Conservation (phyloP, 2,329 filamentous ascomycete genomes). For the Bipolaris cookei region DNA sequence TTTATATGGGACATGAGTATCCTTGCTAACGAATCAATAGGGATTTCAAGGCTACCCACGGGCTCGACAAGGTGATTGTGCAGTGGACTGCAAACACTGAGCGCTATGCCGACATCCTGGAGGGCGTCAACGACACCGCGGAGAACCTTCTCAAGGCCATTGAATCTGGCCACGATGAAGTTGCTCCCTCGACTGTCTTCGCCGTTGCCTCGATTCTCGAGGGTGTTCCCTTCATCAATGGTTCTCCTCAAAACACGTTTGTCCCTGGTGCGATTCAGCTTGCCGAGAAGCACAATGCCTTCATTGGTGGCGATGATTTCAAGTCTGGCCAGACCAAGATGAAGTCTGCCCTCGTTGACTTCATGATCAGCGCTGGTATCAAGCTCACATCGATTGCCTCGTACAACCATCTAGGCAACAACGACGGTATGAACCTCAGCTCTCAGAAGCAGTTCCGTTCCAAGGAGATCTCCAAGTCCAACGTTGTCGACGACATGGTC, state of each 20-base stretch:
- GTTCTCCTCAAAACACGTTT: slow-evolving; percentile 98
- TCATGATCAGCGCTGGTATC: slow-evolving; percentile 97
- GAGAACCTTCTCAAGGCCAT: slow-evolving; percentile 92
- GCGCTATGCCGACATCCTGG: slow-evolving; percentile 86
- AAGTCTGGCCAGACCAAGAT: slow-evolving; percentile 99
- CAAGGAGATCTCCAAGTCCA: slow-evolving; percentile 99
- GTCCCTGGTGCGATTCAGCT: slow-evolving; percentile 90
- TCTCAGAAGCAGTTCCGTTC: slow-evolving; percentile 98
- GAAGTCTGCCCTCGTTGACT: slow-evolving; percentile 98
- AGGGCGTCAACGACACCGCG: slow-evolving; percentile 93
- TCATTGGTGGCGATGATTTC: slow-evolving; percentile 98
- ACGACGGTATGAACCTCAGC: slow-evolving; percentile 98
- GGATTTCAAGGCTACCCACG: slow-evolving; percentile 86
- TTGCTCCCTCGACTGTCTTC: slow-evolving; percentile 95
- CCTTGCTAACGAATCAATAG: slow-evolving; percentile 42
- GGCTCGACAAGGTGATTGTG: slow-evolving; percentile 92
- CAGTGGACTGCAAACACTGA: slow-evolving; percentile 99
- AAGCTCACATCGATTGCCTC: slow-evolving; percentile 97
- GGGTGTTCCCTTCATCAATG: slow-evolving; percentile 93
- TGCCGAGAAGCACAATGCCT: slow-evolving; percentile 83
- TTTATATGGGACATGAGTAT: neutral
- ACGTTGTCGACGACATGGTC: slow-evolving; percentile 99
- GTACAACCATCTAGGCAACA: slow-evolving; percentile 99
- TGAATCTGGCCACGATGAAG: slow-evolving; percentile 82
- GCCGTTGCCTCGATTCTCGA: slow-evolving; percentile 94